Conservation (phyloP, 768 basidiomycete genomes). For the Tricholoma hemisulphureum region DNA sequence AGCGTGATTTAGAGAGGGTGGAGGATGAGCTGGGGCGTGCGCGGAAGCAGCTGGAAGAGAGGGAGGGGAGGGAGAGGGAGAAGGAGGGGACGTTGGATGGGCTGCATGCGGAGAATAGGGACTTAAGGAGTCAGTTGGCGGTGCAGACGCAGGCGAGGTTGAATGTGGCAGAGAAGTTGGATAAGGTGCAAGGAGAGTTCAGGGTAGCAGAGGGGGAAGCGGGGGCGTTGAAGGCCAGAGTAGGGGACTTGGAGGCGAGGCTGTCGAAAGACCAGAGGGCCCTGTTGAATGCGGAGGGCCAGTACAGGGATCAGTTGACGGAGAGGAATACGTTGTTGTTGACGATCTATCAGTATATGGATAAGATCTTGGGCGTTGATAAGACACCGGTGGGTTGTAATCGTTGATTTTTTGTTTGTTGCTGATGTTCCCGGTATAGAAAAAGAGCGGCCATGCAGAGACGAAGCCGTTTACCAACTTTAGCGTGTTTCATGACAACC, state of each 20-base stretch:
- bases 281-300: slow-evolving; percentile 66
- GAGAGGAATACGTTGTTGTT: slow-evolving; percentile 90
- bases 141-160: slow-evolving; percentile 85
- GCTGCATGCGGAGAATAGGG: slow-evolving; percentile 76
- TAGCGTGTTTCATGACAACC: slow-evolving; percentile 89
- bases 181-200: slow-evolving; percentile 57
- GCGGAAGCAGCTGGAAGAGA: slow-evolving; percentile 64
- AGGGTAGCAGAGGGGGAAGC: slow-evolving; percentile 71
- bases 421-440: slow-evolving; percentile 38
- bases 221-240: slow-evolving; percentile 52
- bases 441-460: slow-evolving; percentile 72
- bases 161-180: slow-evolving; percentile 89
- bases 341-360: slow-evolving; percentile 93
- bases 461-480: slow-evolving; percentile 95
- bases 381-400: slow-evolving; percentile 67
- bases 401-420: neutral
- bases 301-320: slow-evolving; percentile 89
- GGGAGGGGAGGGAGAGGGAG: slow-evolving; percentile 64
- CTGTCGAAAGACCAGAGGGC: slow-evolving; percentile 80
- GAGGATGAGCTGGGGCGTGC: slow-evolving; percentile 78
- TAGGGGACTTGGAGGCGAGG: slow-evolving; percentile 75
- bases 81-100: slow-evolving; percentile 73
- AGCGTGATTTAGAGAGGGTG: slow-evolving; percentile 76
- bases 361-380: slow-evolving; percentile 88
- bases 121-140: slow-evolving; percentile 75